Evolutionary conservation across 2,329 filamentous ascomycete genomes (phyloP), one percentile per base, ranked within the genome.

Genomic region (Xylariaceae sp.): DNA sequence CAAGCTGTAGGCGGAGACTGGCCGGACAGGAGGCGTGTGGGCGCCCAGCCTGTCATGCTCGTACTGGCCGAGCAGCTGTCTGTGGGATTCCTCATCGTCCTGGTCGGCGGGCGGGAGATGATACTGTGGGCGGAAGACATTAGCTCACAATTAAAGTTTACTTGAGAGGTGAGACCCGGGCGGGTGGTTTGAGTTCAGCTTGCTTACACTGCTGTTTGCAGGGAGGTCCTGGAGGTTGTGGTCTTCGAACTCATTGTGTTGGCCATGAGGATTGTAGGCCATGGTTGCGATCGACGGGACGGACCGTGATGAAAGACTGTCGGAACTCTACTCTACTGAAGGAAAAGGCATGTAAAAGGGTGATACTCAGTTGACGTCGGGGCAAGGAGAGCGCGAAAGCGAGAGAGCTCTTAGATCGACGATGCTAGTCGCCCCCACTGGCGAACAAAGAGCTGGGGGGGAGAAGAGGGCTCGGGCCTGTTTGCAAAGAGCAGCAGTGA

Each of bases 1-100:
- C 63, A 92, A 74, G 69, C 85, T 89, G 75, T 91, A 90, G 46
- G 86, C 82, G 30, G 87, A 90, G 48, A 83, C 78, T 38, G 87
- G 86, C 55, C 86, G 82, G 50, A 78, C 76, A 49, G 84, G 81
- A 50, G 86, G 81, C 47, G 77, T 78, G 54, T 74, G 75, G 40
- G 77, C 71, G 57, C 83, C 81, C 31, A 84, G 75, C 45, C 75
- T 77, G 52, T 78, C 75, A 58, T 82, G 75, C 52, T 82, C 77
- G 66, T 83, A 83, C 55, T 74, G 74, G 64, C 75, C 77, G 54
- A 83, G 70, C 22, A 77, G 82, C 70, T 75, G 85, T 70, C 76
- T 76, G 54, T 77, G 72, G 39, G 74, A 74, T 52, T 84, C 80
- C 57, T 84, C 81, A 41, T 82, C 78, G 48, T 78, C 74, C 50